Base-by-base conservation (phyloP, 2,329 filamentous ascomycete species). In the Rhinocladiella mackenziei region DNA sequence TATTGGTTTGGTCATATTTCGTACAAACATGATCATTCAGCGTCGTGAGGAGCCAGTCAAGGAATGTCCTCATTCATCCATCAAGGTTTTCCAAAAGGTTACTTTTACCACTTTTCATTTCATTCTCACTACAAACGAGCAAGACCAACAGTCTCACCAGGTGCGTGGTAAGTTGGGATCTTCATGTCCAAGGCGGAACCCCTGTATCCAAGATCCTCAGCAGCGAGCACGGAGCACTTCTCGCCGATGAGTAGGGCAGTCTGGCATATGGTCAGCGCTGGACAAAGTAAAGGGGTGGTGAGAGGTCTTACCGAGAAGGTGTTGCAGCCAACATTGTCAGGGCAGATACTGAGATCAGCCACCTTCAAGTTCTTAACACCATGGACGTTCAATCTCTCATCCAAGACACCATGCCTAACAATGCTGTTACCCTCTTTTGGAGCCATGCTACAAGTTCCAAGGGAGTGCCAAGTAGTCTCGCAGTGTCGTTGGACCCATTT, bases 311-410 rank as follows among this genome's bases (percentile, higher is more conserved):
- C 54, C 50, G 70, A 71, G 63, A 65, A 79, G 54, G 76, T 81
- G 65, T 82, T 81, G 66, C 78, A 81, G 49, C 81, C 84, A 15
- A 88, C 83, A 53, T 88, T 89, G 64, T 88, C 83, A 1, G 84
- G 84, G 64, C 83, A 88, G 69, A 88, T 85, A 38, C 75, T 81
- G 32, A 88, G 65, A 63, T 89, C 84, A 9, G 83, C 83, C 17
- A 88, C 83, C 74, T 88, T 88, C 57, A 89, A 75, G 11, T 81
- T 80, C 71, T 86, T 76, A 54, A 87, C 83, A 39, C 83, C 84
- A 60, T 88, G 82, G 2, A 89, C 84, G 55, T 87, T 88, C 43
- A 89, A 74, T 48, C 84, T 77, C 65, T 86, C 83, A 60, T 89
- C 84, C 26, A 89, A 67, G 0, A 89, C 84, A 48, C 84, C 84